Base-by-base conservation (phyloP, 129 eudicot species). In the Heracleum sosnowskyi region DNA sequence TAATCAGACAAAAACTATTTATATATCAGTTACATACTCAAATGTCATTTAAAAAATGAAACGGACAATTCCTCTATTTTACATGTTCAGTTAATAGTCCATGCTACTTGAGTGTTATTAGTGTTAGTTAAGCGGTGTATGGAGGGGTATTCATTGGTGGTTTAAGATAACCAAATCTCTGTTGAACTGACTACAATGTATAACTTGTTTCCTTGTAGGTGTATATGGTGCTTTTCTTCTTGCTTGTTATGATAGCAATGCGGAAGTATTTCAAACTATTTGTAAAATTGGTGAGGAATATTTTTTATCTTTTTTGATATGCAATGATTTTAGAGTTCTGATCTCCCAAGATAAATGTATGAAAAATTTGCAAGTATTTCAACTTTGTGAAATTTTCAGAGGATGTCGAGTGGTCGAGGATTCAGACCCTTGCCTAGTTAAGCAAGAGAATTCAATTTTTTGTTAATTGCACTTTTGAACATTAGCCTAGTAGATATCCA, bases 181-280 rank as follows among this genome's bases (percentile, higher is more conserved):
- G 40, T 57, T 5, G 29, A n/a, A 55, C 77, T 68, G 76, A 78
- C 31, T 40, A 31, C 44, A 26, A 41, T 73, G 5, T 72, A 9
- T 73, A 24, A 22, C 7, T 42, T 41, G 2, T n/a, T 10, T 44
- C 29, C 34, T 46, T 74, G 79, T 83, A 88, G 98, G 97, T 80
- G 93, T 81, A 45, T 94, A 87, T 84, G 98, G 98, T 20, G 89
- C 97, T 28, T 94, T 91, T 84, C 97, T 94, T 60, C 96, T 91
- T 78, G 98, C 98, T 71, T 94, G 98, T 84, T 94, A 94, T 83
- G 98, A 94, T 81, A 80, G 60, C 77, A 82, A 78, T 76, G 87
- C 87, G 4, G 97, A 94, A 81, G 96, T 91, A 85, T 94, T 85
- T 77, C 98, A 94, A 86, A 88, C 91, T 81, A 94, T 94, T 40